These are phyloP conservation scores for Clonostachys rosea DNA, from an alignment of 2,329 filamentous ascomycete species.

Conservation along the genomic window DNA sequence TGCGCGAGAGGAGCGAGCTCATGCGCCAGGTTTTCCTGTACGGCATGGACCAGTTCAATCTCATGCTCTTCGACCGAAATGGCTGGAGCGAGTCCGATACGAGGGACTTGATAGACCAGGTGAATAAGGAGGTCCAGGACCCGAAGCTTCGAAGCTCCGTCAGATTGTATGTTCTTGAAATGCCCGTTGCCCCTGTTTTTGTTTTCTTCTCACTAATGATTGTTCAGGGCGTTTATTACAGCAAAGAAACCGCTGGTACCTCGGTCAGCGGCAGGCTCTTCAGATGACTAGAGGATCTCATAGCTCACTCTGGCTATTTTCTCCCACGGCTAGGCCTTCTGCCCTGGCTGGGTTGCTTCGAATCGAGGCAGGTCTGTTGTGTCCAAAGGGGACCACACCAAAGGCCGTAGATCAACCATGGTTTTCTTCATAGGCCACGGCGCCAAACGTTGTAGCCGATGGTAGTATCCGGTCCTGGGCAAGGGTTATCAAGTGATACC, in stretches of 20 bases:
- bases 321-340: too few species aligned
- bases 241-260: constrained; percentile 16
- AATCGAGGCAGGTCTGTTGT: too few species aligned
- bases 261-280: too few species aligned
- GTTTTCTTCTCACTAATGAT: not conserved
- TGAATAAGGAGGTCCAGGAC: constrained; percentile 21
- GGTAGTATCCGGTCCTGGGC: too few species aligned
- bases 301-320: too few species aligned
- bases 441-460: too few species aligned
- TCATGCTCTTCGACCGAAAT: constrained; percentile 21
- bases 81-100: constrained; percentile 24
- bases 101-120: constrained; percentile 19
- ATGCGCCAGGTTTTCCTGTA: constrained; percentile 27
- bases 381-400: too few species aligned
- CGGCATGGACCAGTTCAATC: constrained; percentile 20
- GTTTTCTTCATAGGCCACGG: too few species aligned
- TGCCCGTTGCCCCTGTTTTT: not conserved
- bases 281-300: too few species aligned
- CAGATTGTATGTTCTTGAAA: constrained; percentile 19
- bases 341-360: too few species aligned
- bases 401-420: too few species aligned
- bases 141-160: constrained; percentile 16
- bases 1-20: constrained; percentile 26
- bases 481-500: too few species aligned
- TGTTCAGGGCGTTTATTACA: constrained; percentile 21